Conservation (phyloP, 768 basidiomycete species). For the Boletus edulis region DNA sequence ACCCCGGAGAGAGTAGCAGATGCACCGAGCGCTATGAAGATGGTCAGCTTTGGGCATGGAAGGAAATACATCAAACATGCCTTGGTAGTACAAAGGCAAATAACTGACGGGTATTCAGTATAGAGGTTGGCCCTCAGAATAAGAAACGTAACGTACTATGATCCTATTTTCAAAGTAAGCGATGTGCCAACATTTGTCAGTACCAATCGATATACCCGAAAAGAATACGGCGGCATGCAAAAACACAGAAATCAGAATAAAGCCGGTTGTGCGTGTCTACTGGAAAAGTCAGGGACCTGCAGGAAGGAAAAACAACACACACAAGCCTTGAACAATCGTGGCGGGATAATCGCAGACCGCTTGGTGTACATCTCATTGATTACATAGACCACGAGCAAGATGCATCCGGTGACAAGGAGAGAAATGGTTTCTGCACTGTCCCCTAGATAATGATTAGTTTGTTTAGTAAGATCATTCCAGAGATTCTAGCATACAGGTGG, state of each 20-base stretch:
- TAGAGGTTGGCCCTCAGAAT: neutral
- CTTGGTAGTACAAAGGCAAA: conserved; percentile 42
- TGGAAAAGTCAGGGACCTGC: neutral
- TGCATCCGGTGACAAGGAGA: conserved; percentile 34
- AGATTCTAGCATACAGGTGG: conserved; percentile 23
- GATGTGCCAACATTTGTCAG: neutral
- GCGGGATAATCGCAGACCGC: conserved; percentile 38
- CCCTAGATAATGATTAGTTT: conserved; percentile 23
- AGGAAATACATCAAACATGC: neutral
- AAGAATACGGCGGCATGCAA: conserved; percentile 36
- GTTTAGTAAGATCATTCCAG: neutral
- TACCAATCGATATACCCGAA: conserved; percentile 18
- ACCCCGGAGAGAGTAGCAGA: conserved; percentile 34
- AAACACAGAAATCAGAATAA: conserved; percentile 32
- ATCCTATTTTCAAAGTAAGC: conserved; percentile 13
- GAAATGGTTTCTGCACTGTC: conserved; percentile 32
- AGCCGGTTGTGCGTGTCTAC: conserved; percentile 38
- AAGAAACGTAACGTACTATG: conserved; percentile 24
- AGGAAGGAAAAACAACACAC: neutral
- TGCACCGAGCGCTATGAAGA: conserved; percentile 32
- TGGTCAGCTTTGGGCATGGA: neutral
- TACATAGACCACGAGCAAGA: conserved; percentile 27
- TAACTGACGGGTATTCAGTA: conserved; percentile 26
- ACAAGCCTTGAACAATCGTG: conserved; percentile 35
- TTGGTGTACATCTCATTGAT: conserved; percentile 36